Conservation (phyloP, 1,284 basidiomycete species). For the Volvariella volvacea region DNA sequence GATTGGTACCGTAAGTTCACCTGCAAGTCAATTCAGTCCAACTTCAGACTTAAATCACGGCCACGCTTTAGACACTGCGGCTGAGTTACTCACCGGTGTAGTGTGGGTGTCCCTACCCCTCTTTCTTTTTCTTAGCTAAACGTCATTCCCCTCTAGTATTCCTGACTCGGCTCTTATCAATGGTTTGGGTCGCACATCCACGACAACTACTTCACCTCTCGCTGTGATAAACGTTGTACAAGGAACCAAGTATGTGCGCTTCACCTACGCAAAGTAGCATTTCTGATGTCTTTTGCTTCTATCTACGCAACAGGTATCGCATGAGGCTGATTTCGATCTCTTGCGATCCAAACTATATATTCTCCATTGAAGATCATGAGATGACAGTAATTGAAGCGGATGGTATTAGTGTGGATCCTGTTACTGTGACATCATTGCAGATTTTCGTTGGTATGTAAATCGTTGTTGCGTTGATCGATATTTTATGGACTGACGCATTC, state of each 20-base stretch:
- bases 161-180: slow-evolving; percentile 32
- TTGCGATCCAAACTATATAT: slow-evolving; percentile 29
- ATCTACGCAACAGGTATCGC: too few species aligned
- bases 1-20: neutral
- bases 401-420: slow-evolving; percentile 14
- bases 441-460: slow-evolving; percentile 25
- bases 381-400: slow-evolving; percentile 27
- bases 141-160: too few species aligned
- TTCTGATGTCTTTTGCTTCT: too few species aligned
- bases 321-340: slow-evolving; percentile 51
- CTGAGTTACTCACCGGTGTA: too few species aligned
- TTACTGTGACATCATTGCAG: slow-evolving; percentile 20
- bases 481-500: too few species aligned
- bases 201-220: slow-evolving; percentile 23
- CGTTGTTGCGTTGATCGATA: slow-evolving; percentile 13
- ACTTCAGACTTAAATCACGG: too few species aligned
- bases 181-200: slow-evolving; percentile 27
- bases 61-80: too few species aligned
- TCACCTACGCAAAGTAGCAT: too few species aligned
- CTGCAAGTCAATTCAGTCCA: too few species aligned
- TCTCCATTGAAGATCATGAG: slow-evolving; percentile 41
- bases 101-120: too few species aligned
- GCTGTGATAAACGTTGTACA: slow-evolving; percentile 28
- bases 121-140: too few species aligned
- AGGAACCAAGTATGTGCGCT: too few species aligned